Conservation (phyloP, 257 asterid genomes). For the Cinchona pubescens region DNA sequence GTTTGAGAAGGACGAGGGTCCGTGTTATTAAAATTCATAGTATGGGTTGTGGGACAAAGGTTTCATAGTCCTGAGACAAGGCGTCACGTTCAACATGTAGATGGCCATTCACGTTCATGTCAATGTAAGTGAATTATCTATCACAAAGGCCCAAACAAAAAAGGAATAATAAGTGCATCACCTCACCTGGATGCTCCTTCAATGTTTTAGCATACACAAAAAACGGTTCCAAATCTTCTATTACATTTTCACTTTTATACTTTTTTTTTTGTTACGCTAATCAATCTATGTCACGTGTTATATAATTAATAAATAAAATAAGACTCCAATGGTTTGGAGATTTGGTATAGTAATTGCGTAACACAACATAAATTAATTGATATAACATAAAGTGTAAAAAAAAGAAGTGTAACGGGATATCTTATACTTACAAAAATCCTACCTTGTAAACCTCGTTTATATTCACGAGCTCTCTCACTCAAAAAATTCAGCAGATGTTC, state of each 20-base stretch:
- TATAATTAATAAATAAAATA: too few relatives aligned
- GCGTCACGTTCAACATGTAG: slow-evolving; percentile 29
- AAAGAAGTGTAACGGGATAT: too few relatives aligned
- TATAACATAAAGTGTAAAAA: too few relatives aligned
- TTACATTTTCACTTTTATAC: too few relatives aligned
- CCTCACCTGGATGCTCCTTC: slow-evolving; percentile 23
- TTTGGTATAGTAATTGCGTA: too few relatives aligned
- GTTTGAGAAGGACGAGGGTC: slow-evolving; percentile 6
- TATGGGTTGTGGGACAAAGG: slow-evolving; percentile 31
- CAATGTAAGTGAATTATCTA: neutral
- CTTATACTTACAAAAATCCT: too few relatives aligned
- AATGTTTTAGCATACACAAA: neutral
- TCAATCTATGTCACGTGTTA: too few relatives aligned
- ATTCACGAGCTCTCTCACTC: slow-evolving; percentile 1
- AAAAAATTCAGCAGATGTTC: slow-evolving; percentile 34
- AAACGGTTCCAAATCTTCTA: too few relatives aligned
- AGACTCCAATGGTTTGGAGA: too few relatives aligned
- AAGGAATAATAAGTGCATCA: slow-evolving; percentile 11
- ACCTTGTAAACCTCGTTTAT: too few relatives aligned
- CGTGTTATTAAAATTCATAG: slow-evolving; percentile 3
- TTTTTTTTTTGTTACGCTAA: too few relatives aligned
- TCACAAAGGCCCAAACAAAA: neutral
- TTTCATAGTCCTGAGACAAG: slow-evolving; percentile 21
- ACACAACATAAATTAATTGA: too few relatives aligned
- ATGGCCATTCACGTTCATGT: slow-evolving; percentile 21